Base-by-base conservation (phyloP, 306 rosid species). In the Gillenia trifoliata region DNA sequence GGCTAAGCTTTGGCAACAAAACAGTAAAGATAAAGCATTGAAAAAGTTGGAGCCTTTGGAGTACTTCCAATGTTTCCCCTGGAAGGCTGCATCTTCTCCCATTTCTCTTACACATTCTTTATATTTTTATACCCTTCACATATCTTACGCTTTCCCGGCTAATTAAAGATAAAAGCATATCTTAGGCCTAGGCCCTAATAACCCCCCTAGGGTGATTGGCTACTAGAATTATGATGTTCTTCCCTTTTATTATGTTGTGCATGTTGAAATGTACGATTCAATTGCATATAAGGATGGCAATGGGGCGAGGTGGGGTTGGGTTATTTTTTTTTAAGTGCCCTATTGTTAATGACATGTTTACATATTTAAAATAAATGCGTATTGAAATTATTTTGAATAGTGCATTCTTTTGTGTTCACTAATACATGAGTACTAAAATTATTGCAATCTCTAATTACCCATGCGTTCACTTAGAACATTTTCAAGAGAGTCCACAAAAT, bases 41-140 rank as follows among this genome's bases (percentile, higher is more conserved):
- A 64, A 79, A 73, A 79, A 74, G 79, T 68, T 68, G 49, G 70
- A 79, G 79, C 56, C 83, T 71, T 78, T 78, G 81, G 81, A 78
- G 81, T 71, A 40, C 66, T 66, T 79, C 78, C 30, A 66, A 68
- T 73, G 75, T 79, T 79, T 79, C 77, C 70, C 36, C 23, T 61
- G 3, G 20, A 26, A 25, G 71, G 55, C 52, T 4, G 15, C 52
- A 45, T 19, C 52, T 16, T 45, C 17, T 45, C 52, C 20, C 20
- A 16, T 4, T 45, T 45, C 52, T 45, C 52, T 43, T 43, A 15
- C 17, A 45, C 13, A 19, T 54, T 20, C 11, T 20, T 52, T 52
- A 52, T 52, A 52, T 52, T 52, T 13, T 52, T 52, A 52, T 7
- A 52, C 57, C 57, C 57, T 20, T 20, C 25, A 19, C 57, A 4